A percentile compares a stretch with the other conserved stretches of the same genome.
These are phyloP conservation scores for Irpex lacteus DNA, from an alignment of 1,284 basidiomycete species.

Conservation along the genomic window DNA sequence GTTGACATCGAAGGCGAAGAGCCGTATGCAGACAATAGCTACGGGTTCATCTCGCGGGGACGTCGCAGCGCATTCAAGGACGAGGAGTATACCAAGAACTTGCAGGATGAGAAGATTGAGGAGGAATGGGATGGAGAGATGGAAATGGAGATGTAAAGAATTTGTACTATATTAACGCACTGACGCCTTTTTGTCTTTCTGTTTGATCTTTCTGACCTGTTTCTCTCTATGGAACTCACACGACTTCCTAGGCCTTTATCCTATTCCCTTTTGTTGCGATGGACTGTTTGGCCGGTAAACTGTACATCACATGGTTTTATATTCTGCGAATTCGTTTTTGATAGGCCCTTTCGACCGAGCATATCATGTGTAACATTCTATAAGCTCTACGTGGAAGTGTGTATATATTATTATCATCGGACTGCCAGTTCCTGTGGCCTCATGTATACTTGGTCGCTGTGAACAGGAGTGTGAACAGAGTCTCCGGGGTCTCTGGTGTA, in stretches of 20 bases:
- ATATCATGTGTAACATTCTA: not conserved
- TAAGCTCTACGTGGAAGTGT: not conserved
- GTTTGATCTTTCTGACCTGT: not conserved
- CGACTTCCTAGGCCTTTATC: not conserved
- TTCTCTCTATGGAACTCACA: not conserved
- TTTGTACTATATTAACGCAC: not conserved
- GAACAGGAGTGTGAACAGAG: not conserved
- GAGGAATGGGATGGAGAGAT: constrained; percentile 39
- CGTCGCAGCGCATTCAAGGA: constrained; percentile 28
- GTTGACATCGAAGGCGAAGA: constrained; percentile 27
- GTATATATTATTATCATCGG: not conserved
- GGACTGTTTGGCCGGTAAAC: not conserved
- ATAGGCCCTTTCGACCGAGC: not conserved
- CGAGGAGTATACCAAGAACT: constrained; percentile 32
- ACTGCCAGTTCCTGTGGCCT: too few relatives aligned
- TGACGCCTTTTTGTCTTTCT: not conserved
- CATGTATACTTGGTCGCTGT: too few relatives aligned
- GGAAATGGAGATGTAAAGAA: constrained; percentile 35
- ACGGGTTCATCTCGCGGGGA: constrained; percentile 27
- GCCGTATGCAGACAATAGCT: constrained; percentile 17
- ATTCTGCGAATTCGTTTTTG: not conserved
- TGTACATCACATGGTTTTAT: not conserved
- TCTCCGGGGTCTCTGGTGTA: not conserved
- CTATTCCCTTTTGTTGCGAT: not conserved
- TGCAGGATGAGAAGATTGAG: constrained; percentile 31